Evolutionary conservation across 1,284 basidiomycete species (phyloP).

Genomic region (Lignosus rhinocerotis): DNA sequence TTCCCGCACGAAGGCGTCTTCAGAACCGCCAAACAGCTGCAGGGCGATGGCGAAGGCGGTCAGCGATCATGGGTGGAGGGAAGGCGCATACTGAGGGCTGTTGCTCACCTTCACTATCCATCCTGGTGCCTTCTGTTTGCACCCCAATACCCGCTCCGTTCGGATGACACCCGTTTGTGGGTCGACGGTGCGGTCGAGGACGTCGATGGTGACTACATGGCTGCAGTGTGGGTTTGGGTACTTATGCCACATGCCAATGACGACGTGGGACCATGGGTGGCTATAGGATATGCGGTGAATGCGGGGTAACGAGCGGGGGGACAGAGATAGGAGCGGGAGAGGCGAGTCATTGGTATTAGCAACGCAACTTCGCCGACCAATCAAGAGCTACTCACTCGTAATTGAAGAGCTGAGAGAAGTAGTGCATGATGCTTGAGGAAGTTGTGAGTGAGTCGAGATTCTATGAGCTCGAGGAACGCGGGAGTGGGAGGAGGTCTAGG

Average conservation of each 20-base stretch:
- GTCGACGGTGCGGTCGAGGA: slow-evolving; percentile 82
- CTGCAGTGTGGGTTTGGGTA: slow-evolving; percentile 93
- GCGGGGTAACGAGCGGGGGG: neutral
- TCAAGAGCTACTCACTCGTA: slow-evolving; percentile 55
- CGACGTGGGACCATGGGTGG: slow-evolving; percentile 84
- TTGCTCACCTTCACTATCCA: slow-evolving; percentile 82
- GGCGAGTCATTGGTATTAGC: slow-evolving; percentile 12
- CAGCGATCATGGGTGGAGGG: slow-evolving; percentile 4
- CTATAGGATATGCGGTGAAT: slow-evolving; percentile 40
- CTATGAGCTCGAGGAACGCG: neutral
- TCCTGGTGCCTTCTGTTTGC: slow-evolving; percentile 80
- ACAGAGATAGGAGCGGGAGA: neutral
- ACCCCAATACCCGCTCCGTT: slow-evolving; percentile 83
- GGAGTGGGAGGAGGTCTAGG: slow-evolving; percentile 7
- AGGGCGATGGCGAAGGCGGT: neutral
- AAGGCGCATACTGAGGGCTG: neutral
- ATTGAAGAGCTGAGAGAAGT: slow-evolving; percentile 72
- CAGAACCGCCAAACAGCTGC: slow-evolving; percentile 85
- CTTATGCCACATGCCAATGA: slow-evolving; percentile 91
- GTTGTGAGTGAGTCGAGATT: neutral
- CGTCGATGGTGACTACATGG: slow-evolving; percentile 91
- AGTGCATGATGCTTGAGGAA: slow-evolving; percentile 53
- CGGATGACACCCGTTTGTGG: slow-evolving; percentile 84
- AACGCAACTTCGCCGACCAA: neutral
- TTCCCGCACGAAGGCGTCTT: slow-evolving; percentile 93